Evolutionary conservation across 306 rosid genomes (phyloP).

Genomic region (Potentilla sterilis): DNA sequence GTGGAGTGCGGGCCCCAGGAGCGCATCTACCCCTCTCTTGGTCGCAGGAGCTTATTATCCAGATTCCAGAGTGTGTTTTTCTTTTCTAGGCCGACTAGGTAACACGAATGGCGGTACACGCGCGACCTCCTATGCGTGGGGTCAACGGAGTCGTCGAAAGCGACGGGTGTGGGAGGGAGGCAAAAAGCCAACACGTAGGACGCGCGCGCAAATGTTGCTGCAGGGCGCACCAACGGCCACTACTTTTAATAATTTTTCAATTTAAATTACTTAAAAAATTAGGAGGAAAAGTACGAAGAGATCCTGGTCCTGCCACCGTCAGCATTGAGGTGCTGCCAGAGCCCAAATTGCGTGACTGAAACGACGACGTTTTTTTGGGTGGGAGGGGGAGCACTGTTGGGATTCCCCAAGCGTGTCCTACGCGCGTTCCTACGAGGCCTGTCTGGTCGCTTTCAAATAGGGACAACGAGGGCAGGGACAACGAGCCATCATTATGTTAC

Average conservation of each 20-base stretch:
- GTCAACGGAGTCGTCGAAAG: slow-evolving; percentile 42
- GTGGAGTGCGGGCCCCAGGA: slow-evolving; percentile 21
- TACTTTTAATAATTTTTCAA: neutral
- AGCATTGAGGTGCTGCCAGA: neutral
- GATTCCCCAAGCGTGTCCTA: slow-evolving; percentile 35
- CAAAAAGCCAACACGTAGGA: slow-evolving; percentile 77
- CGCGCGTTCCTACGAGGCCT: slow-evolving; percentile 27
- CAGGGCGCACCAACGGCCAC: slow-evolving; percentile 44
- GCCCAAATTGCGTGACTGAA: neutral
- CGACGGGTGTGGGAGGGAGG: slow-evolving; percentile 57
- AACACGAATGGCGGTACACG: slow-evolving; percentile 22
- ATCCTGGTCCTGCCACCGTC: slow-evolving; percentile 22
- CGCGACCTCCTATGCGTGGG: slow-evolving; percentile 24
- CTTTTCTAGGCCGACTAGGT: slow-evolving; percentile 23
- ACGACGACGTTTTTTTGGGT: slow-evolving; percentile 30
- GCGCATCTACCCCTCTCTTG: slow-evolving; percentile 31
- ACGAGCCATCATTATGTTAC: neutral
- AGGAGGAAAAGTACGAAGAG: slow-evolving; percentile 5
- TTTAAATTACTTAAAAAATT: neutral
- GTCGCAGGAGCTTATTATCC: slow-evolving; percentile 2
- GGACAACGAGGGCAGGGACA: slow-evolving; percentile 19
- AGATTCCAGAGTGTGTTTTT: slow-evolving; percentile 8
- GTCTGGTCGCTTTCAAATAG: slow-evolving; percentile 28
- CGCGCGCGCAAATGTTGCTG: slow-evolving; percentile 89
- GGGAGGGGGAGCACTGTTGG: slow-evolving; percentile 21